A percentile compares a stretch with the other conserved stretches of the same genome.
phyloP scores from a whole-genome alignment of 2,329 filamentous ascomycete genomes.

The Colletotrichum australisinense region DNA sequence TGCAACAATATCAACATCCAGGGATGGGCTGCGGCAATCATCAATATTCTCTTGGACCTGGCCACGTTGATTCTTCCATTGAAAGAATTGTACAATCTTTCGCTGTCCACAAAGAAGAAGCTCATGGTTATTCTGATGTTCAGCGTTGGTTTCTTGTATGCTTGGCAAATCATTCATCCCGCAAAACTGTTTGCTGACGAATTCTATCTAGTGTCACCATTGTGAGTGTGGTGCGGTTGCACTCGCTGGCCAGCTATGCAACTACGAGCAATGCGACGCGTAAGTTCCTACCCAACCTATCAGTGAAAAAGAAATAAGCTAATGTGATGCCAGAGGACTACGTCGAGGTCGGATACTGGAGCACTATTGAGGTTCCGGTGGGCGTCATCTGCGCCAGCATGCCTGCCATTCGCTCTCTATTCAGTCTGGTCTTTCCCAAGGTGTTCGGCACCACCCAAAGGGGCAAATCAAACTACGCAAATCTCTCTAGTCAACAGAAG shows the following conservation, averaged over 20 bases:
- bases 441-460: conserved; percentile 43
- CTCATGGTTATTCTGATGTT: conserved; percentile 57
- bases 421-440: conserved; percentile 47
- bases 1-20: conserved; percentile 48
- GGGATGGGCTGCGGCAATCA: conserved; percentile 42
- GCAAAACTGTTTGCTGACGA: neutral
- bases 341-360: conserved; percentile 31
- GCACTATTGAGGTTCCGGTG: conserved; percentile 32
- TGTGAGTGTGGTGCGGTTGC: conserved; percentile 46
- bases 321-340: conserved; percentile 44
- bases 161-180: neutral
- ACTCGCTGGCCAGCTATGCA: conserved; percentile 31
- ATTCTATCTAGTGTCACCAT: conserved; percentile 44
- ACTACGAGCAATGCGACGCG: conserved; percentile 38
- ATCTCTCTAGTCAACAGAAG: conserved; percentile 10
- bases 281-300: neutral
- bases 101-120: conserved; percentile 56
- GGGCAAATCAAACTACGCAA: conserved; percentile 30
- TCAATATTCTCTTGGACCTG: conserved; percentile 48
- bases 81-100: conserved; percentile 49
- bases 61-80: conserved; percentile 50
- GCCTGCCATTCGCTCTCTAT: conserved; percentile 47
- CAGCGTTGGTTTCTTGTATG: conserved; percentile 51
- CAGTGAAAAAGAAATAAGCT: conserved; percentile 41
- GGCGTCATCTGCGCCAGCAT: conserved; percentile 35